A percentile compares a stretch with the other conserved stretches of the same genome.
phyloP scores from a whole-genome alignment of 306 rosid species.

The Quercus suber region DNA sequence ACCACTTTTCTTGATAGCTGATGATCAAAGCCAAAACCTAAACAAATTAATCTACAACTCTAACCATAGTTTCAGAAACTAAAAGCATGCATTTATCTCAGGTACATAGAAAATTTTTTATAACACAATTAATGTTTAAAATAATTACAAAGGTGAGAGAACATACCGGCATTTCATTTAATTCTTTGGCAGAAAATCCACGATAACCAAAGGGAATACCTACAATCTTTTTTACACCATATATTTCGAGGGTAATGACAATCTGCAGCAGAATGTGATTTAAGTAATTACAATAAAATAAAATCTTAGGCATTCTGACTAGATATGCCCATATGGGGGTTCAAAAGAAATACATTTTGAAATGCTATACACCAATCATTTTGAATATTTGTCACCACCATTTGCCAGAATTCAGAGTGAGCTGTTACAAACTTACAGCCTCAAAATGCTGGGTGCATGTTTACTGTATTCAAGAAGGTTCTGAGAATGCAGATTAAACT shows the following conservation, averaged over 20 bases:
- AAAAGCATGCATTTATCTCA: constrained; percentile 7
- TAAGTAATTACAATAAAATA: not conserved
- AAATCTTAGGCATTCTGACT: not conserved
- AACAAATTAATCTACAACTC: constrained; percentile 18
- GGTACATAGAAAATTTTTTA: not conserved
- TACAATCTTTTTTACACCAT: constrained; percentile 86
- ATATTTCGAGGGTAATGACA: constrained; percentile 95
- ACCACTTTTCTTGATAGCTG: constrained; percentile 92
- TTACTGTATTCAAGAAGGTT: not conserved
- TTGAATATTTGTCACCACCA: not conserved
- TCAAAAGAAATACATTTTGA: not conserved
- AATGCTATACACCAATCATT: not conserved
- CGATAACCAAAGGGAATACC: constrained; percentile 98
- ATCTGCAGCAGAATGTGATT: constrained; percentile 59
- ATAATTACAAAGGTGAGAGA: constrained; percentile 7
- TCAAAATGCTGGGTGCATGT: not conserved
- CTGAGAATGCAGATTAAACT: not conserved
- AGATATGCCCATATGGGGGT: not conserved
- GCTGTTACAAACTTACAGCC: not conserved
- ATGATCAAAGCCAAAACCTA: constrained; percentile 25
- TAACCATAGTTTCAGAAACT: not conserved
- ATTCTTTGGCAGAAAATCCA: constrained; percentile 80
- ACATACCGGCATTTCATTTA: constrained; percentile 80
- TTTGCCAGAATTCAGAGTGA: not conserved
- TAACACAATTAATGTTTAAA: not conserved